Percentiles rank a stretch among this genome's conserved stretches.
Evolutionary conservation across 768 basidiomycete genomes (phyloP).

Genomic region (Tylopilus plumbeoviolaceoides): DNA sequence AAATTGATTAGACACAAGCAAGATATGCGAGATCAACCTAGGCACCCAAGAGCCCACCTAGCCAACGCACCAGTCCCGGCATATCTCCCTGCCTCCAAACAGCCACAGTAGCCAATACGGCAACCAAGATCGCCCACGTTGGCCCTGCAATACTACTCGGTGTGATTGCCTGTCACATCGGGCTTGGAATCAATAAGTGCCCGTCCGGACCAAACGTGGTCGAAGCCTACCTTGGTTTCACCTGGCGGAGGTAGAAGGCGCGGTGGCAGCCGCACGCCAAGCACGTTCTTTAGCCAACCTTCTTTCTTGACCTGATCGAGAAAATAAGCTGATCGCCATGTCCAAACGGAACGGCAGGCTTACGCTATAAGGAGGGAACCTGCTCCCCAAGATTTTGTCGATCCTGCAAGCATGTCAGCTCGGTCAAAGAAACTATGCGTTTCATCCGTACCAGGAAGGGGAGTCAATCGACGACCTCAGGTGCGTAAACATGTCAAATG

Average conservation of each 20-base stretch:
- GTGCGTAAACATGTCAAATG: slow-evolving; percentile 79
- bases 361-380: slow-evolving; percentile 30
- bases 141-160: neutral
- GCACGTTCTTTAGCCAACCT: slow-evolving; percentile 11
- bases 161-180: neutral
- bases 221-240: slow-evolving; percentile 9
- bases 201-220: neutral
- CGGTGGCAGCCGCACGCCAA: slow-evolving; percentile 19
- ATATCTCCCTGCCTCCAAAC: neutral
- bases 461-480: slow-evolving; percentile 50
- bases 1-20: neutral
- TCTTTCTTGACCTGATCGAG: slow-evolving; percentile 24
- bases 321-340: neutral
- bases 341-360: neutral
- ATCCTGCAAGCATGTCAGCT: slow-evolving; percentile 18
- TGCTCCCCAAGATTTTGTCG: slow-evolving; percentile 23
- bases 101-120: slow-evolving; percentile 3
- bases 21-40: neutral
- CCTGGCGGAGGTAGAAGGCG: slow-evolving; percentile 13
- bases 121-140: slow-evolving; percentile 7
- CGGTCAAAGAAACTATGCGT: neutral
- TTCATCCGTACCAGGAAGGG: slow-evolving; percentile 31
- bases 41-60: neutral
- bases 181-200: slow-evolving; percentile 15
- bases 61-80: neutral